Conservation (phyloP, 1,284 basidiomycete genomes). For the Flammula alnicola region DNA sequence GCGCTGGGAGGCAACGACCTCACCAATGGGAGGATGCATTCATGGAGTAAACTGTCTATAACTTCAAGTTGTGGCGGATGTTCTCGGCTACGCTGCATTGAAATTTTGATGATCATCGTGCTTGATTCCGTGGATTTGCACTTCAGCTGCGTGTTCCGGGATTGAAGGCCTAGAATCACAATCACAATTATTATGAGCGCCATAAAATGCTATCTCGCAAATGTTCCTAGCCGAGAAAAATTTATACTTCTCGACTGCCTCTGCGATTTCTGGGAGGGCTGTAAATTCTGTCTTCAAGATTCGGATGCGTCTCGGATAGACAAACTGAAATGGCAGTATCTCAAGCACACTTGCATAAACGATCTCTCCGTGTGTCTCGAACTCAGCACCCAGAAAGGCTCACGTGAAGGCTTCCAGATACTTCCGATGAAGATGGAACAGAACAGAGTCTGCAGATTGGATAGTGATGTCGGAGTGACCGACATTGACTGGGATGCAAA, state of each 20-base stretch:
- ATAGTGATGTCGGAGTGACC: constrained; percentile 26
- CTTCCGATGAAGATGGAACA: constrained; percentile 27
- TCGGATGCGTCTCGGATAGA: constrained; percentile 14
- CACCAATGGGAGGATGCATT: too few relatives aligned
- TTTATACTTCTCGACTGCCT: constrained; percentile 16
- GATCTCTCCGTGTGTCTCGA: neutral
- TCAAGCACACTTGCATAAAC: constrained; percentile 7
- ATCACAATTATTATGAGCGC: neutral
- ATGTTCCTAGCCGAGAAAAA: constrained; percentile 16
- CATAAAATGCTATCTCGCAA: constrained; percentile 5
- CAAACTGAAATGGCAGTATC: constrained; percentile 12
- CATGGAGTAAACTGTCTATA: too few relatives aligned
- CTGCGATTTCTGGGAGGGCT: neutral
- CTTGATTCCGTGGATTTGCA: constrained; percentile 1
- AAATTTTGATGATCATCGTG: neutral
- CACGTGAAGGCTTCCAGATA: constrained; percentile 25
- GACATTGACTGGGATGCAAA: constrained; percentile 21
- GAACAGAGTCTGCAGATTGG: constrained; percentile 24
- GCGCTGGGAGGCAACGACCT: neutral
- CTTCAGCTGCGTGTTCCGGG: neutral
- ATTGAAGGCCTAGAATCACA: neutral
- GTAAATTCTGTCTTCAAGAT: constrained; percentile 1
- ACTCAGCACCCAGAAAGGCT: constrained; percentile 22
- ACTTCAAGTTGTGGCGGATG: too few relatives aligned
- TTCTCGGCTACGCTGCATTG: too few relatives aligned